phyloP scores from a whole-genome alignment of 306 rosid genomes.

The Sindora glabra region DNA sequence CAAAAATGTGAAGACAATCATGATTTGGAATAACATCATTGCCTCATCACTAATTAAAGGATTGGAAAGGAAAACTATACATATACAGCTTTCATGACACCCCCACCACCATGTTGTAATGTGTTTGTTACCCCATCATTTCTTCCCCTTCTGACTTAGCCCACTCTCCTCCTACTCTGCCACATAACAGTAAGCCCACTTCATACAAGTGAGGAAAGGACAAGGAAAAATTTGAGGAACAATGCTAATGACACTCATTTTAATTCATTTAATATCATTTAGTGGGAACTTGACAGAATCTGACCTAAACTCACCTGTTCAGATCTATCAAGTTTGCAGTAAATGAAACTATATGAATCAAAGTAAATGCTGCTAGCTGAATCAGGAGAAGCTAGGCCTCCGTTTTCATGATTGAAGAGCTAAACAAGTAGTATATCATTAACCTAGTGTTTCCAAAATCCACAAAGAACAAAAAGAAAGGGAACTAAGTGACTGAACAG shows the following conservation, averaged over 20 bases:
- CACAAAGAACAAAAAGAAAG: no score
- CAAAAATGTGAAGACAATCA: constrained; percentile 44
- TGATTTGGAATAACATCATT: constrained; percentile 54
- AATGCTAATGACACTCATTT: no score
- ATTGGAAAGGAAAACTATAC: constrained; percentile 53
- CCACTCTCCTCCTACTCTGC: constrained; percentile 41
- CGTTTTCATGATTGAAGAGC: constrained; percentile 36
- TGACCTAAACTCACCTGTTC: no score
- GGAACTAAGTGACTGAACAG: constrained; percentile 17
- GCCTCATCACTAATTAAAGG: constrained; percentile 54
- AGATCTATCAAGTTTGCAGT: no score
- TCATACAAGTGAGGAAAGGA: constrained; percentile 24
- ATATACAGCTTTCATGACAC: constrained; percentile 66
- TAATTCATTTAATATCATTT: no score
- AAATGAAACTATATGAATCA: no score
- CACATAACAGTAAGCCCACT: constrained; percentile 34
- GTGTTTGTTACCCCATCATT: constrained; percentile 53
- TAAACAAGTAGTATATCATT: constrained; percentile 24
- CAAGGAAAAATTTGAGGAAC: background rate
- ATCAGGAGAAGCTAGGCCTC: constrained; percentile 32
- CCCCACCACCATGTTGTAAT: constrained; percentile 52
- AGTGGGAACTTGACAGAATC: no score
- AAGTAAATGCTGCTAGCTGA: no score
- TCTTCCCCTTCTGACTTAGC: constrained; percentile 22
- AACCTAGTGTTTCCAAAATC: constrained; percentile 26